These are phyloP conservation scores for Thelonectria olida DNA, from an alignment of 2,329 filamentous ascomycete species.

Conservation along the genomic window DNA sequence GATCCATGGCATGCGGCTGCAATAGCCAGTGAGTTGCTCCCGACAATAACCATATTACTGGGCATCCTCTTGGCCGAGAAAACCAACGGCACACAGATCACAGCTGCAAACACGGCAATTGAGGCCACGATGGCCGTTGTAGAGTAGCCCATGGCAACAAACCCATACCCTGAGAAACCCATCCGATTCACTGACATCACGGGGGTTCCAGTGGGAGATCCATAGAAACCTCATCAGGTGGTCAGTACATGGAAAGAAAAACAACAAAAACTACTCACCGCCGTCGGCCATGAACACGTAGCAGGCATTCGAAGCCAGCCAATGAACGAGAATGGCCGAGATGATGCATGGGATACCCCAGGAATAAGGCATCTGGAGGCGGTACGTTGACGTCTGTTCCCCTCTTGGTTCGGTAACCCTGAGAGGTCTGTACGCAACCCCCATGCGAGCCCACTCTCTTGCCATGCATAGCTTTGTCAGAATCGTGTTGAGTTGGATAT, in stretches of 20 bases:
- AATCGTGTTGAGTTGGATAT: neutral
- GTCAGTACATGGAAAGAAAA: neutral
- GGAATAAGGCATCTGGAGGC: constrained; percentile 4
- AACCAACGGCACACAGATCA: neutral
- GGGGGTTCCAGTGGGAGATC: neutral
- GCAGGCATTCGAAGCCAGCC: constrained; percentile 3
- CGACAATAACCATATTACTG: neutral
- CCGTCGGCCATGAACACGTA: constrained; percentile 5
- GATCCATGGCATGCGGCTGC: constrained; percentile 1
- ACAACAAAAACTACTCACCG: neutral
- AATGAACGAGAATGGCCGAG: neutral
- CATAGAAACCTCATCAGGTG: neutral
- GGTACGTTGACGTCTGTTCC: neutral
- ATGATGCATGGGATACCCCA: neutral
- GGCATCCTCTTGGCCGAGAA: neutral
- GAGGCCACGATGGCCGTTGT: neutral
- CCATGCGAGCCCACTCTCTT: neutral
- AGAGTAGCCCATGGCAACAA: constrained; percentile 1
- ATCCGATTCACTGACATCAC: neutral
- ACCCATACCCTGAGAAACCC: neutral
- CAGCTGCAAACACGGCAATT: neutral
- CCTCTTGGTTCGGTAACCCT: constrained; percentile 3
- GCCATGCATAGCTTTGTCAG: constrained; percentile 6
- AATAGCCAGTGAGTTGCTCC: constrained; percentile 5
- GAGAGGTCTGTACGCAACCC: neutral